Conservation (phyloP, 208 protist species). For the Acanthamoeba royreba region DNA sequence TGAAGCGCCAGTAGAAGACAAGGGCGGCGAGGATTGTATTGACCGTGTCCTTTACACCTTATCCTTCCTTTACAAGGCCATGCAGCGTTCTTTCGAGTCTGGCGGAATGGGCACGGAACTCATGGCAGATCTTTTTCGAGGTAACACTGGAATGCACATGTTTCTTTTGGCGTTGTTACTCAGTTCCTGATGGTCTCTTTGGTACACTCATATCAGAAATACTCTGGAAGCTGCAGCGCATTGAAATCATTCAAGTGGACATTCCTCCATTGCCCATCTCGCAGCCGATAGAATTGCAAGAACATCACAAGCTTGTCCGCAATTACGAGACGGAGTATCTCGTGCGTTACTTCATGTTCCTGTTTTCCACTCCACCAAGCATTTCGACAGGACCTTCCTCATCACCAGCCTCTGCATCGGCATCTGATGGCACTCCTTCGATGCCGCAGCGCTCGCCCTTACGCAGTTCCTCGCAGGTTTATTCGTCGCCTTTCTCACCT, state of each 20-base stretch:
- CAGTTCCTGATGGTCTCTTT: neutral
- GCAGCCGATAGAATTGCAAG: neutral
- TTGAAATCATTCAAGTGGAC: neutral
- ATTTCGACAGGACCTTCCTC: neutral
- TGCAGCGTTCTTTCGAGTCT: neutral
- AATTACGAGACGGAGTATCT: conserved; percentile 6
- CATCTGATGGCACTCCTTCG: no score
- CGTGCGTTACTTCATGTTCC: neutral
- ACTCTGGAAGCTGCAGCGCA: neutral
- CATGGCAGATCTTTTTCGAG: conserved; percentile 29
- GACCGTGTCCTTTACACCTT: neutral
- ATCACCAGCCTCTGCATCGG: neutral
- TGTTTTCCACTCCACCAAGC: neutral
- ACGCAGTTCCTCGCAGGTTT: no score
- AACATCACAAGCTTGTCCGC: neutral
- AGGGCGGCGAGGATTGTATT: neutral
- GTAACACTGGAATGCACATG: neutral
- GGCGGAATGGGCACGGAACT: conserved; percentile 29
- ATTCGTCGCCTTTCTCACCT: neutral
- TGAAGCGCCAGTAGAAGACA: neutral
- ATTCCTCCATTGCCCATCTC: neutral
- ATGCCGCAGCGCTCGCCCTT: neutral
- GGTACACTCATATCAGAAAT: neutral
- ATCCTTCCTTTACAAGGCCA: conserved; percentile 35
- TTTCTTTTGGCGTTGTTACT: neutral